A percentile compares a stretch with the other conserved stretches of the same genome.
These are phyloP conservation scores for Cyberlindnera americana DNA, from an alignment of 805 yeast genomes.

Conservation along the genomic window DNA sequence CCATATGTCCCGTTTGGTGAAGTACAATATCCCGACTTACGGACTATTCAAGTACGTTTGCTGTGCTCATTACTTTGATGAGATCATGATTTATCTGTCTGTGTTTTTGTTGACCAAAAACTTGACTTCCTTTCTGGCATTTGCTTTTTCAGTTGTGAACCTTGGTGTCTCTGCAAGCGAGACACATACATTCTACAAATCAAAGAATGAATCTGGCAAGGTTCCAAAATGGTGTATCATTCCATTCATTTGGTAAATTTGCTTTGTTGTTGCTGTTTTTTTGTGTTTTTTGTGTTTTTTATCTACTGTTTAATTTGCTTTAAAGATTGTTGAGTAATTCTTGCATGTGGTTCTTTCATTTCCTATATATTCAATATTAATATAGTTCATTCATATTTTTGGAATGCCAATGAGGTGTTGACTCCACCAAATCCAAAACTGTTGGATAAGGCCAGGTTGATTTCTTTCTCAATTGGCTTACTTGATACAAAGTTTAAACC, in stretches of 20 bases:
- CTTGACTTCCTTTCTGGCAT: constrained; percentile 17
- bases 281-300: background rate
- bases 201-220: constrained; percentile 17
- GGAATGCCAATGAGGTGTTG: constrained; percentile 68
- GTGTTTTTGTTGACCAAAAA: constrained; percentile 23
- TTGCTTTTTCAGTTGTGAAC: constrained; percentile 38
- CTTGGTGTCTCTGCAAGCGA: constrained; percentile 55
- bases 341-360: background rate
- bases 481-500: constrained; percentile 55
- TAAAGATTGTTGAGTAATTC: too few relatives aligned
- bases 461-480: constrained; percentile 36
- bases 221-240: constrained; percentile 33
- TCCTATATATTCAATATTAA: background rate
- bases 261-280: background rate
- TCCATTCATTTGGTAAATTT: constrained; percentile 33
- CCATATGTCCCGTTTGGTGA: constrained; percentile 25
- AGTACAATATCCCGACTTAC: constrained; percentile 47
- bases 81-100: constrained; percentile 49
- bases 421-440: constrained; percentile 99
- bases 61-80: constrained; percentile 72
- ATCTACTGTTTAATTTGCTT: too few relatives aligned
- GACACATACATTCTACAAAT: constrained; percentile 44
- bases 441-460: constrained; percentile 69
- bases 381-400: constrained; percentile 25
- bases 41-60: constrained; percentile 48